Conservation (phyloP, 2,329 filamentous ascomycete species). For the Cercospora berteroae region DNA sequence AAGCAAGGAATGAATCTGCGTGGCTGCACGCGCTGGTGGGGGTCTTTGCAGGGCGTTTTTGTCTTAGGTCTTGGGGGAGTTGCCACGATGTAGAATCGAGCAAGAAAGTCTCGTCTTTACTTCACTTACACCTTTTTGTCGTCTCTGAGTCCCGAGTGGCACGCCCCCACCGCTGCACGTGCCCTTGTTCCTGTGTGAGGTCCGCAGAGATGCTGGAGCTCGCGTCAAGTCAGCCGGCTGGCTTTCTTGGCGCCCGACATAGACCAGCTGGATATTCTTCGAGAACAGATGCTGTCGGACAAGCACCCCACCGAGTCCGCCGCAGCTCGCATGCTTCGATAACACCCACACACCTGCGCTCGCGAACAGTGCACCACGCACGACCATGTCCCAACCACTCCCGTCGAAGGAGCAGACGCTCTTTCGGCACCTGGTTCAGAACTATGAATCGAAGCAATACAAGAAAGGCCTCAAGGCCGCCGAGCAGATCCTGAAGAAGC, state of each 20-base stretch:
- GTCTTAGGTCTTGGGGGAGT: constrained; percentile 17
- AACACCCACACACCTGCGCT: constrained; percentile 1
- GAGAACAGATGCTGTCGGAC: not conserved
- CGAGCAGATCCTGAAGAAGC: constrained; percentile 93
- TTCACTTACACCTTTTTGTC: not conserved
- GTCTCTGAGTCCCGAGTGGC: not conserved
- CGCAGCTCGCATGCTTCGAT: constrained; percentile 11
- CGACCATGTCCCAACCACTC: constrained; percentile 41
- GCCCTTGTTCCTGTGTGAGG: not conserved
- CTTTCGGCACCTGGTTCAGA: constrained; percentile 90
- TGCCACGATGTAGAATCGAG: constrained; percentile 20
- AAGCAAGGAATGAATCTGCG: constrained; percentile 2
- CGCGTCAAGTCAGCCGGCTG: not conserved
- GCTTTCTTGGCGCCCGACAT: not conserved
- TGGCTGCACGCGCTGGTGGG: constrained; percentile 11
- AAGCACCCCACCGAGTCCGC: not conserved
- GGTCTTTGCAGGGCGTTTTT: constrained; percentile 21
- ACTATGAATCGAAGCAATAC: constrained; percentile 98
- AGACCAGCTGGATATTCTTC: not conserved
- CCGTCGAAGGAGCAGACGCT: constrained; percentile 87
- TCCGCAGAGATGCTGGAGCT: not conserved
- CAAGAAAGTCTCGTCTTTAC: constrained; percentile 25
- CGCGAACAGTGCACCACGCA: constrained; percentile 6
- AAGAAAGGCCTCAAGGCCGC: constrained; percentile 84
- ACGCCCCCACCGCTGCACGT: not conserved